A percentile compares a stretch with the other conserved stretches of the same genome.
Conservation (phyloP, 192 early-diverging fungal genomes). For the Spizellomyces sp. region DNA sequence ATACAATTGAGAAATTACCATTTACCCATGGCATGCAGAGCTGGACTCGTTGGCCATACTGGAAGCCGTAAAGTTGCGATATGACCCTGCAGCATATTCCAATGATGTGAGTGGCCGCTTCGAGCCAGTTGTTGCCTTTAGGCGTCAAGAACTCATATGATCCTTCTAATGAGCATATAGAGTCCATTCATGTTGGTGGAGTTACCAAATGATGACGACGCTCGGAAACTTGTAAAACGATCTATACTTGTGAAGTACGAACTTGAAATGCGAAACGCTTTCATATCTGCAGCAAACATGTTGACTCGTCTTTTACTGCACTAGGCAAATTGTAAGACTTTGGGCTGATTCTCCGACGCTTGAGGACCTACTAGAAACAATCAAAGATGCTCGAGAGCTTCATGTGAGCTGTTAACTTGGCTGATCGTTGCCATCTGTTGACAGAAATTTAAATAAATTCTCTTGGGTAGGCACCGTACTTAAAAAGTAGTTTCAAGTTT, state of each 20-base stretch:
- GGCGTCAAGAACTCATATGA: neutral
- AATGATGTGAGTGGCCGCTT: slow-evolving; percentile 51
- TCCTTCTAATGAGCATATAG: slow-evolving; percentile 37
- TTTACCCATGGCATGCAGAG: slow-evolving; percentile 52
- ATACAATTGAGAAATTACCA: too few species aligned
- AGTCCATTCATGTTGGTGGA: slow-evolving; percentile 80
- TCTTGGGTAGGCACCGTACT: slow-evolving; percentile 23
- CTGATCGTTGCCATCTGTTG: neutral
- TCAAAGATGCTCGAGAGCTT: slow-evolving; percentile 60
- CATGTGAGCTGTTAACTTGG: slow-evolving; percentile 43
- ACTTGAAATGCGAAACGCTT: neutral
- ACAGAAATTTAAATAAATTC: neutral
- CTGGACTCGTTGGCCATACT: slow-evolving; percentile 80
- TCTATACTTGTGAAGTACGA: slow-evolving; percentile 82
- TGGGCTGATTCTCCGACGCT: slow-evolving; percentile 72
- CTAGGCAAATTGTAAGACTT: slow-evolving; percentile 72
- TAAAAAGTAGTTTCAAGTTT: slow-evolving; percentile 42
- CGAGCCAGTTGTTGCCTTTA: neutral
- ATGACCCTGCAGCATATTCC: slow-evolving; percentile 62
- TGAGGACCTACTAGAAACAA: slow-evolving; percentile 59
- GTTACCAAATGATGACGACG: slow-evolving; percentile 69
- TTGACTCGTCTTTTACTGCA: too few species aligned
- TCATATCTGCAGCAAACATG: neutral
- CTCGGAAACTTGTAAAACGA: slow-evolving; percentile 71
- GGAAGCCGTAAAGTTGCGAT: slow-evolving; percentile 69